These are phyloP conservation scores for Taiozyma sp. DNA, from an alignment of 1,139 yeast species.

Conservation along the genomic window DNA sequence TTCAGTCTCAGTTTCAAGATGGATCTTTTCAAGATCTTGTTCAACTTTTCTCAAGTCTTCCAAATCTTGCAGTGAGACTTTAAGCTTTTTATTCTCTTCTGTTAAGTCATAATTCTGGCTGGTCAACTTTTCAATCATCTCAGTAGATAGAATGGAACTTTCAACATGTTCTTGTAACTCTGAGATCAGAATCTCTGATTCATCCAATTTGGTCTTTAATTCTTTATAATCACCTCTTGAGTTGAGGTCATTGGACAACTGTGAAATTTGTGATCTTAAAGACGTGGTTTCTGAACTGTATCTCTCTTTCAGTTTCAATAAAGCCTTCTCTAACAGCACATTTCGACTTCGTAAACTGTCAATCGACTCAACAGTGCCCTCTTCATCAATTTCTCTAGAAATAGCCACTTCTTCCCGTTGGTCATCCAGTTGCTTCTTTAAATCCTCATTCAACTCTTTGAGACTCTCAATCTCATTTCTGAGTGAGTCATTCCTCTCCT, in stretches of 20 bases:
- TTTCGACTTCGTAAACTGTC: conserved; percentile 22
- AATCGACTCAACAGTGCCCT: conserved; percentile 15
- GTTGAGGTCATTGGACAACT: conserved; percentile 7
- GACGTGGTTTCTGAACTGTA: conserved; percentile 25
- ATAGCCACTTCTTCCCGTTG: conserved; percentile 23
- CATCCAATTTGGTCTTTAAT: conserved; percentile 25
- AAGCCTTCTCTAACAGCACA: conserved; percentile 34
- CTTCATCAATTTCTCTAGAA: conserved; percentile 2
- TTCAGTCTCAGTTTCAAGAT: conserved; percentile 50
- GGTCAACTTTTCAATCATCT: conserved; percentile 52
- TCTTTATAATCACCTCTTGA: conserved; percentile 1
- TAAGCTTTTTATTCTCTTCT: conserved; percentile 35
- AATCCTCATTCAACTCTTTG: conserved; percentile 30
- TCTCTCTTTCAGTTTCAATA: conserved; percentile 30
- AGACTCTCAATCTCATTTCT: conserved; percentile 32
- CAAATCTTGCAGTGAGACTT: conserved; percentile 47
- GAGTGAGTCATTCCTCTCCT: conserved; percentile 37
- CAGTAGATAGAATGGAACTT: conserved; percentile 36
- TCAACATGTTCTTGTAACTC: conserved; percentile 44
- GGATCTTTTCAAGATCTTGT: conserved; percentile 58
- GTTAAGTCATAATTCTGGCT: conserved; percentile 46
- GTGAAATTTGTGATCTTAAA: conserved; percentile 28
- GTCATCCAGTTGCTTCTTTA: conserved; percentile 30
- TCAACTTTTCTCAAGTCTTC: conserved; percentile 58
- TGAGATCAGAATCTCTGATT: conserved; percentile 38